phyloP scores from a whole-genome alignment of 2,329 filamentous ascomycete species.

The Aspergillaceae sp. region DNA sequence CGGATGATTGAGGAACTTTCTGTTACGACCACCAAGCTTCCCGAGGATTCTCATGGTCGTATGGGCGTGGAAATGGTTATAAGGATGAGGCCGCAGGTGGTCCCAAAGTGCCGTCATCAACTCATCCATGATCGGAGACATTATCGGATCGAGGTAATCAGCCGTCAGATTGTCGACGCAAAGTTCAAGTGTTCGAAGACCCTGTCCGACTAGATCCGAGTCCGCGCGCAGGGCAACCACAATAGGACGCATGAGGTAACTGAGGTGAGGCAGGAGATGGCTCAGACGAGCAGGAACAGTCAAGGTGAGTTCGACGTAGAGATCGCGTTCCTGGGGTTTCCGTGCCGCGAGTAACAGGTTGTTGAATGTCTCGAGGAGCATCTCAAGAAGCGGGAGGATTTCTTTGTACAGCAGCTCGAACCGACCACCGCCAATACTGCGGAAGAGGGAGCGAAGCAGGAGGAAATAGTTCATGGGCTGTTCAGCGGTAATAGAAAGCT shows the following conservation, averaged over 20 bases:
- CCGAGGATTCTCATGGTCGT: conserved; percentile 96
- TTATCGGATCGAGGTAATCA: conserved; percentile 96
- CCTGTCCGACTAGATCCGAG: conserved; percentile 89
- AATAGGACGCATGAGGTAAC: conserved; percentile 91
- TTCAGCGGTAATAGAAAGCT: conserved; percentile 87
- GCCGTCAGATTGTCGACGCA: conserved; percentile 98
- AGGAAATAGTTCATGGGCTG: conserved; percentile 99
- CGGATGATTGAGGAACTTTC: conserved; percentile 88
- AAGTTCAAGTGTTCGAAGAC: conserved; percentile 82
- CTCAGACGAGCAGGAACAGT: conserved; percentile 92
- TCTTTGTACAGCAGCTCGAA: conserved; percentile 99
- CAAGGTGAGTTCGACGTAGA: conserved; percentile 94
- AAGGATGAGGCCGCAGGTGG: conserved; percentile 84
- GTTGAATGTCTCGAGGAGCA: conserved; percentile 95
- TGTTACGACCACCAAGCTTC: conserved; percentile 88
- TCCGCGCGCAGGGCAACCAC: conserved; percentile 91
- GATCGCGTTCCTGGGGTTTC: conserved; percentile 80
- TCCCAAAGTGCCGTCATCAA: conserved; percentile 97
- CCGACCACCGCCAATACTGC: conserved; percentile 92
- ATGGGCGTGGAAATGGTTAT: conserved; percentile 95
- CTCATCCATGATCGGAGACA: conserved; percentile 98
- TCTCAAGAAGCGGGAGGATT: conserved; percentile 89
- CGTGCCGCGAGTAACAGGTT: conserved; percentile 84
- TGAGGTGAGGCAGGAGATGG: conserved; percentile 88
- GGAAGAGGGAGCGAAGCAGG: conserved; percentile 80